Base-by-base conservation (phyloP, 306 rosid species). In the Prinsepia uniflora region DNA sequence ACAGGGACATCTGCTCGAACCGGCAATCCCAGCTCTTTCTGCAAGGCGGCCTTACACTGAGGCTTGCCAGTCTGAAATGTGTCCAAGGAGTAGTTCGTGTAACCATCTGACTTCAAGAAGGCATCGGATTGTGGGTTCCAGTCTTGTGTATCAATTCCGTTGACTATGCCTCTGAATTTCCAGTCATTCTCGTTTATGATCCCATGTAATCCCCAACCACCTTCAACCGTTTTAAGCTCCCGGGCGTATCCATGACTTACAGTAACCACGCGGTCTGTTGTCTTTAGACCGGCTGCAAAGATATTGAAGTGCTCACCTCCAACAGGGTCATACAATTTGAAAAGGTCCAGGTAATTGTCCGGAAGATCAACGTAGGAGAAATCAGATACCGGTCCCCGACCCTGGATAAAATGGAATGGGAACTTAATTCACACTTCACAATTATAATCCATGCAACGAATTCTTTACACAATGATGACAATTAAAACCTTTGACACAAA, bases 241-340 rank as follows among this genome's bases (percentile, higher is more conserved):
- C 96, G 82, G 50, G 92, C 75, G 66, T 94, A 94, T 67, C 99
- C 99, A 57, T 91, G 99, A 82, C 99, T 94, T 14, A 94, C 99
- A 0, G 99, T 91, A 67, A 94, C 87, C 50, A 94, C 83, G n/a
- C 87, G 90, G 67, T 94, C 99, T 1, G 97, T 88, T 2, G 88
- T 65, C 85, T 91, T 91, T 68, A 94, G 79, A 76, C 99, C 99
- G 9, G 96, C 99, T 30, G 97, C 96, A 76, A 94, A 94, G 74
- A 94, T 94, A 70, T 94, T 94, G 72, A 87, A 89, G 84, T 94
- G 99, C 58, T 91, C 99, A 5, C 99, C 99, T 67, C 99, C 99
- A 36, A 94, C 44, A 0, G 99, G 97, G 59, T 94, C 99, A 67
- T 86, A 63, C 63, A 87, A 7, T 79, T 56, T 89, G 83, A 94